phyloP scores from a whole-genome alignment of 2,329 filamentous ascomycete genomes.

The Fusarium nodosum region DNA sequence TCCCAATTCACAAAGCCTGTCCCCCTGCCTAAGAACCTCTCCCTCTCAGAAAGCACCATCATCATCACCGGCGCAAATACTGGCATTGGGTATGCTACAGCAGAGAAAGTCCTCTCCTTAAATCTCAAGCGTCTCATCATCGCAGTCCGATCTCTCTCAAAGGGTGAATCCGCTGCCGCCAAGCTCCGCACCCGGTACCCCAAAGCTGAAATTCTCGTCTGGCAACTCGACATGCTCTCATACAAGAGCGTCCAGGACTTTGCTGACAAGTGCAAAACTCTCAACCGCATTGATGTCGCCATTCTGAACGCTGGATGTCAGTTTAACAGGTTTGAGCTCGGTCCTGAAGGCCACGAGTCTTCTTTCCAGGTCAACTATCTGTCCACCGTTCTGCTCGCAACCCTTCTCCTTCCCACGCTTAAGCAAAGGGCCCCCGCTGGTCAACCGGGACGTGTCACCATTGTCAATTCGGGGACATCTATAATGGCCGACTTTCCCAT shows the following conservation, averaged over 20 bases:
- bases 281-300: constrained; percentile 59
- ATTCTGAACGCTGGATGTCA: constrained; percentile 62
- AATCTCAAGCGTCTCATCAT: constrained; percentile 61
- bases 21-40: constrained; percentile 37
- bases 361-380: constrained; percentile 59
- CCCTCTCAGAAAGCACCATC: constrained; percentile 56
- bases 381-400: constrained; percentile 53
- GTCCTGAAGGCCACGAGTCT: constrained; percentile 56
- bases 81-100: constrained; percentile 63
- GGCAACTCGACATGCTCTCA: constrained; percentile 62
- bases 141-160: constrained; percentile 59
- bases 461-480: constrained; percentile 52
- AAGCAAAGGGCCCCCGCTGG: constrained; percentile 46
- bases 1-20: constrained; percentile 49
- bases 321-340: constrained; percentile 41
- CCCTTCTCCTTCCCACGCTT: constrained; percentile 53
- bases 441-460: constrained; percentile 48
- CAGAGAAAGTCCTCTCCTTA: constrained; percentile 57
- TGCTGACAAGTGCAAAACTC: constrained; percentile 51
- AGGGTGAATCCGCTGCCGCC: constrained; percentile 58
- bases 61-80: constrained; percentile 65
- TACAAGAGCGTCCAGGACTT: constrained; percentile 62
- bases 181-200: constrained; percentile 40
- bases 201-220: constrained; percentile 60
- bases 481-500: constrained; percentile 46